Conservation (phyloP, 495 filamentous ascomycete species). For the Monascus purpureus region DNA sequence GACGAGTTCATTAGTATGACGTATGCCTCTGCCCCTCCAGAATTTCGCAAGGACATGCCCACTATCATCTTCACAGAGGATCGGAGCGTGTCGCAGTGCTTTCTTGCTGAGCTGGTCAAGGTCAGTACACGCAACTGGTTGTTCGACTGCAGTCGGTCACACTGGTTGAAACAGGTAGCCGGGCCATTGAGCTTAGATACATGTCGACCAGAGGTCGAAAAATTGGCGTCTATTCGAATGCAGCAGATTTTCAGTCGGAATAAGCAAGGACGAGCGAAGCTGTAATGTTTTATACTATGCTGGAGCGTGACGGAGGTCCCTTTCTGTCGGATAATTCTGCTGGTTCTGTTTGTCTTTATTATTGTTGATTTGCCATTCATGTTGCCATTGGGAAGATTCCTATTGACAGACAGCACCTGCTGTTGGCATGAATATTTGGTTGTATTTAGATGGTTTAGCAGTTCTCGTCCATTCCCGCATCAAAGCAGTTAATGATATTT, state of each 20-base stretch:
- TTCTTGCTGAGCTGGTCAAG: slow-evolving; percentile 1
- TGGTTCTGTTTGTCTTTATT: no score
- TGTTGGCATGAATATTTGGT: no score
- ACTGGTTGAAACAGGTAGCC: slow-evolving; percentile 1
- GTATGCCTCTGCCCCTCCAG: neutral
- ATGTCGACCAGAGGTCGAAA: neutral
- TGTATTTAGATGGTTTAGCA: no score
- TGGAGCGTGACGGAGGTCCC: no score
- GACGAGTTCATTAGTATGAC: neutral
- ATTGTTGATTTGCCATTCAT: no score
- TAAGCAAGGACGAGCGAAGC: neutral
- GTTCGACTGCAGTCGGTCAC: slow-evolving; percentile 1
- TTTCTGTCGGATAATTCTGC: no score
- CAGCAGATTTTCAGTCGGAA: neutral
- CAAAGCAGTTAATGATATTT: no score
- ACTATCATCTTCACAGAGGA: slow-evolving; percentile 1
- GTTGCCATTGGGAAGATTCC: no score
- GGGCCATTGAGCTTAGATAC: neutral
- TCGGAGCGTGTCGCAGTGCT: neutral
- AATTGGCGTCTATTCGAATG: neutral
- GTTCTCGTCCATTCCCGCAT: no score
- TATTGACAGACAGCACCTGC: no score
- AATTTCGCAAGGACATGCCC: neutral
- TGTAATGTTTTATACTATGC: no score
- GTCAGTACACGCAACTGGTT: slow-evolving; percentile 1